Evolutionary conservation across 306 rosid species (phyloP), one percentile per base, ranked within the genome.

Genomic region (Lagenaria siceraria): DNA sequence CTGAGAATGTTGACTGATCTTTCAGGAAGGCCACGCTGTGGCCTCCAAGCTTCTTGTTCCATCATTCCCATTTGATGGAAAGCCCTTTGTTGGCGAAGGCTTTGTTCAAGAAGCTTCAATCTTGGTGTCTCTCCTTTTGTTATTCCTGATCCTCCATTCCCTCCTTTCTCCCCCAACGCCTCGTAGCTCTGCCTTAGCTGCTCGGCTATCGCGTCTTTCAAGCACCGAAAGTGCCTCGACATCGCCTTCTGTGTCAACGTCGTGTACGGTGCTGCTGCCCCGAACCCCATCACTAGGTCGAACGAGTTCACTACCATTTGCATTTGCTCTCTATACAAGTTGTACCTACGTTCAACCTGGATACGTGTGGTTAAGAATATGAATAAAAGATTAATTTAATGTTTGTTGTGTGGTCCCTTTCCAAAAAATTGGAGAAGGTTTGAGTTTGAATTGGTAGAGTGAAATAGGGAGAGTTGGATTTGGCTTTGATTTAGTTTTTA

Each of bases 1-100:
- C 99, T 84, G 71, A 96, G 86, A 82, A 96, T 87, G 90, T 87
- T 92, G 88, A 96, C 99, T 77, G 99, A 96, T 13, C 99, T 89
- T 81, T 96, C 99, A 29, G 99, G 99, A 81, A 96, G 84, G 60
- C 99, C 99, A 72, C 99, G 85, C 56, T 96, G 99, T 15, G 99
- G 99, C 77, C 99, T 81, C 99, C 99, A 96, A 74, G 99, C 99
- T 81, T 96, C 99, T 80, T 92, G 99, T 42, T 96, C 99, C 96
- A 96, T 88, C 96, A 96, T 90, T 2, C 99, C 99, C 85, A 96
- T 96, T 48, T 93, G 97, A 25, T 96, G 93, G 78, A 90, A 96
- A 25, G 97, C 97, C 83, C 97, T 88, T 78, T 96, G 98, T 71
- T 96, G 98, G 33, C 99, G 86, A 3, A 96, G 80, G 83, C 98